Evolutionary conservation across 2,329 filamentous ascomycete genomes (phyloP).

Genomic region (Amesomyces nigricolor): DNA sequence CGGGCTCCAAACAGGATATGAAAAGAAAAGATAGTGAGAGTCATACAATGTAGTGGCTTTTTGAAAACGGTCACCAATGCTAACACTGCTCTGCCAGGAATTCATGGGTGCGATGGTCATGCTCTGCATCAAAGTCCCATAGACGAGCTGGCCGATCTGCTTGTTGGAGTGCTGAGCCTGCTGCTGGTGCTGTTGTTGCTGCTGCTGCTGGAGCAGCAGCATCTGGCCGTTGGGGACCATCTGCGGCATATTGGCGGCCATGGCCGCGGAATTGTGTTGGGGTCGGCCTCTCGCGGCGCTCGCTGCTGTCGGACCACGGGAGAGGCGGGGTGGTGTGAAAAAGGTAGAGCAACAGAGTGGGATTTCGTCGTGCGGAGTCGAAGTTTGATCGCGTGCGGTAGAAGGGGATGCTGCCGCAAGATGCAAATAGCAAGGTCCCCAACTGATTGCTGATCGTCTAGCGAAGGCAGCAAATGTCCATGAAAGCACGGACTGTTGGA

Average conservation of each 20-base stretch:
- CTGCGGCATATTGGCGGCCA: constrained; percentile 57
- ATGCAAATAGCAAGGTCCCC: too few relatives aligned
- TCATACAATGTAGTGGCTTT: constrained; percentile 36
- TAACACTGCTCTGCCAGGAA: constrained; percentile 33
- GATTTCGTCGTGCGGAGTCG: neutral
- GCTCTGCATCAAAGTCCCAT: constrained; percentile 28
- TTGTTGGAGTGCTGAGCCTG: constrained; percentile 13
- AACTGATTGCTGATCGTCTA: too few relatives aligned
- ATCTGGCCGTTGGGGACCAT: constrained; percentile 47
- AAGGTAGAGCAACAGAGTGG: neutral
- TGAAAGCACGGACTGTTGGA: too few relatives aligned
- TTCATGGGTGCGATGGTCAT: constrained; percentile 16
- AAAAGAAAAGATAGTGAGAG: neutral
- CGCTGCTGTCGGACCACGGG: neutral
- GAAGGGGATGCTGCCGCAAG: too few relatives aligned
- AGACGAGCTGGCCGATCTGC: constrained; percentile 13
- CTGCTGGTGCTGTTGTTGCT: constrained; percentile 29
- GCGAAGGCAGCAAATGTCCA: too few relatives aligned
- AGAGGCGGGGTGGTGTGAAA: neutral
- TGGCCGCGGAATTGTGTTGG: constrained; percentile 38
- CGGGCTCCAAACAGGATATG: too few relatives aligned
- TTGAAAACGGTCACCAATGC: constrained; percentile 30
- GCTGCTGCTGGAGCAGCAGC: constrained; percentile 36
- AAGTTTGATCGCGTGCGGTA: too few relatives aligned
- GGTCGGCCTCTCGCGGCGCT: constrained; percentile 13